Percentiles rank a stretch among this genome's conserved stretches.
These are phyloP conservation scores for Trichophyton equinum DNA, from an alignment of 2,329 filamentous ascomycete species.

Conservation along the genomic window DNA sequence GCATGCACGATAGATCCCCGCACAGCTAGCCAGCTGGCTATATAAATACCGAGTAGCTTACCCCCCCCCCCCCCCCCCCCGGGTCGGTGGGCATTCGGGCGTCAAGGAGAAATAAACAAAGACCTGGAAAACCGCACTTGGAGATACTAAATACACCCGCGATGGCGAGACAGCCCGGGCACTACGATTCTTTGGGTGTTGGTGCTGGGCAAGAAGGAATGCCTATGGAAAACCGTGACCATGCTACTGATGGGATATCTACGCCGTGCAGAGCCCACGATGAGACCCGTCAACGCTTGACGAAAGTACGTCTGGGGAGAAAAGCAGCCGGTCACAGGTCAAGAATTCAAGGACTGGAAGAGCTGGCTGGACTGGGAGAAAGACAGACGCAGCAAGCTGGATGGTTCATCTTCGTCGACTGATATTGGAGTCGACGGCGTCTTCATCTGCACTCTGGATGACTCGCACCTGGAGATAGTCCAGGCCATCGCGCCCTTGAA, in stretches of 20 bases:
- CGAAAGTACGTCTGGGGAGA: constrained; percentile 59
- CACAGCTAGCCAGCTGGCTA: too few species aligned
- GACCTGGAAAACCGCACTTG: neutral
- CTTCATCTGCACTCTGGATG: constrained; percentile 69
- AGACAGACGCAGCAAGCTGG: constrained; percentile 46
- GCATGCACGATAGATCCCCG: neutral
- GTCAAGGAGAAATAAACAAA: neutral
- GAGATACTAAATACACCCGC: neutral
- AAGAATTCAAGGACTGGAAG: constrained; percentile 61
- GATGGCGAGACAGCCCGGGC: constrained; percentile 7
- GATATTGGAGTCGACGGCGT: constrained; percentile 50
- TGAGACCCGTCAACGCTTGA: constrained; percentile 63
- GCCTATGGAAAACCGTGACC: constrained; percentile 58
- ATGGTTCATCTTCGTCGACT: constrained; percentile 18
- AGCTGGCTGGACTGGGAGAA: constrained; percentile 65
- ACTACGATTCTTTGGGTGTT: constrained; percentile 61
- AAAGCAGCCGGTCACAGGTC: constrained; percentile 41
- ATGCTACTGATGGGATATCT: constrained; percentile 54
- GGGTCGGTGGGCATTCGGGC: neutral
- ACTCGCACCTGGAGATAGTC: constrained; percentile 74
- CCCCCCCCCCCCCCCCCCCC: neutral
- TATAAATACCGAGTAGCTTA: too few species aligned
- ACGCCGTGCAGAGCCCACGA: constrained; percentile 64
- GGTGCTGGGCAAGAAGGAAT: constrained; percentile 68
- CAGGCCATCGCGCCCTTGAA: constrained; percentile 54